Evolutionary conservation across 2,329 filamentous ascomycete genomes (phyloP).

Genomic region (Nothopassalora personata): DNA sequence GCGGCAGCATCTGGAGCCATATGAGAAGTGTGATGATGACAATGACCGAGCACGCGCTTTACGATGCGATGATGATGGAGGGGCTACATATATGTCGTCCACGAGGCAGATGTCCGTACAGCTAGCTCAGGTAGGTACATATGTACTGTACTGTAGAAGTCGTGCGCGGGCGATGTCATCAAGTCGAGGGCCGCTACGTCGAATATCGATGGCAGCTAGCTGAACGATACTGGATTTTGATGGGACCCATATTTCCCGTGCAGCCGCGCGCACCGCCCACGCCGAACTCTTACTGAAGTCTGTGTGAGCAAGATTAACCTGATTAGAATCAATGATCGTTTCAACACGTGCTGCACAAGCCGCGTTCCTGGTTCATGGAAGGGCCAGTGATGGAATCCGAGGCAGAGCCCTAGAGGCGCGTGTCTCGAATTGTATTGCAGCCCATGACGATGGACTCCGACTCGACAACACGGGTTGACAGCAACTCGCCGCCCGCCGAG

Average conservation of each 20-base stretch:
- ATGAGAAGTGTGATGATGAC: not conserved
- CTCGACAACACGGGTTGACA: slow-evolving; percentile 11
- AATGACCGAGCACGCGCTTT: not conserved
- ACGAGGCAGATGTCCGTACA: not conserved
- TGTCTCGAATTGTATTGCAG: slow-evolving; percentile 6
- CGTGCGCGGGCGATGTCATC: too few relatives aligned
- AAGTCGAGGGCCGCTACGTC: too few relatives aligned
- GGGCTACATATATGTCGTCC: not conserved
- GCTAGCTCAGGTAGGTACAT: not conserved
- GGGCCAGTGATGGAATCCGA: not conserved
- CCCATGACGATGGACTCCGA: slow-evolving; percentile 4
- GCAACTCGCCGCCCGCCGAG: slow-evolving; percentile 4
- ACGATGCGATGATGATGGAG: not conserved
- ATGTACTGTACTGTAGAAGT: too few relatives aligned
- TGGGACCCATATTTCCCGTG: too few relatives aligned
- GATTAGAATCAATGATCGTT: not conserved
- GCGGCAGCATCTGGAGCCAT: not conserved
- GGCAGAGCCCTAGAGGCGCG: slow-evolving; percentile 4
- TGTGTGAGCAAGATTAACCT: not conserved
- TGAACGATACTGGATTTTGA: too few relatives aligned
- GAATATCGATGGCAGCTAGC: too few relatives aligned
- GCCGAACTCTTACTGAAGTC: not conserved
- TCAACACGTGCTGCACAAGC: not conserved
- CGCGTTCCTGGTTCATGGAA: not conserved
- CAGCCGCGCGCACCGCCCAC: too few relatives aligned